A percentile compares a stretch with the other conserved stretches of the same genome.
These are phyloP conservation scores for Eutrema salsugineum DNA, from an alignment of 441 rosid species.

Conservation along the genomic window DNA sequence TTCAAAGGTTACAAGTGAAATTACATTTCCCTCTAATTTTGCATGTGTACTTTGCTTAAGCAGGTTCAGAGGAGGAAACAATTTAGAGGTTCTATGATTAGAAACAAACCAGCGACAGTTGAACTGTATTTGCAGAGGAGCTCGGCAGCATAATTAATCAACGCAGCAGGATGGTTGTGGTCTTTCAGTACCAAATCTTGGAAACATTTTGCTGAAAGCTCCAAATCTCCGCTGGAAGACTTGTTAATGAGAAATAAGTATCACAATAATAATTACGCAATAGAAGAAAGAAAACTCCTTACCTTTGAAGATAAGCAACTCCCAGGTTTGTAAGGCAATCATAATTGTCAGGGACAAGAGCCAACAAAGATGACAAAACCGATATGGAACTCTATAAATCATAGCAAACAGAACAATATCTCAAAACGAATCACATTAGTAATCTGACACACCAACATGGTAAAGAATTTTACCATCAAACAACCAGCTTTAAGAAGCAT, in stretches of 20 bases:
- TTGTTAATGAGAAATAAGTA: conserved; percentile 12
- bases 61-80: neutral
- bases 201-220: conserved; percentile 78
- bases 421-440: conserved; percentile 13
- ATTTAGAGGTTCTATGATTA: conserved; percentile 1
- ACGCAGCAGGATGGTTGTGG: conserved; percentile 89
- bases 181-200: conserved; percentile 83
- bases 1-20: neutral
- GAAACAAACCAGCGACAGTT: conserved; percentile 63
- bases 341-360: conserved; percentile 56
- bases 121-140: conserved; percentile 80
- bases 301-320: conserved; percentile 87
- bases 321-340: conserved; percentile 94
- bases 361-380: conserved; percentile 63
- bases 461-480: conserved; percentile 46
- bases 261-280: neutral
- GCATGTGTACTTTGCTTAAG: conserved; percentile 1
- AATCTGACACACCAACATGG: conserved; percentile 13
- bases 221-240: conserved; percentile 70
- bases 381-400: conserved; percentile 70
- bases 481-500: conserved; percentile 87
- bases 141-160: conserved; percentile 74
- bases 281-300: conserved; percentile 2
- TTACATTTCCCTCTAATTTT: neutral
- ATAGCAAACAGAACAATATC: conserved; percentile 22